Evolutionary conservation across 352 stramenopile genomes (phyloP).

Genomic region (Phytopythium delawarense): DNA sequence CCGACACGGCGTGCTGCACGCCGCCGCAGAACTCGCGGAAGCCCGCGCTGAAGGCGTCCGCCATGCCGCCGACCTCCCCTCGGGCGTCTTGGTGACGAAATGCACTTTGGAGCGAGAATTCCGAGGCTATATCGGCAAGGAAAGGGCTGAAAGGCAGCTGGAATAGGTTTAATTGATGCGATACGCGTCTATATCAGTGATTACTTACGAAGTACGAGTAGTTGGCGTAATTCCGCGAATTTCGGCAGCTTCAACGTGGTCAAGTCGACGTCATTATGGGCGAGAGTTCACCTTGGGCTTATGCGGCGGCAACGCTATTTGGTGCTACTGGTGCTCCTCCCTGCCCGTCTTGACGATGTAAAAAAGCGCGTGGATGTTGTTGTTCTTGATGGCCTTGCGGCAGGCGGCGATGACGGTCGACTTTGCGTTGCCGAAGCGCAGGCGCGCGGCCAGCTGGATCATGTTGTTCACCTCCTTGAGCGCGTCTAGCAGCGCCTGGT

Average conservation of each 20-base stretch:
- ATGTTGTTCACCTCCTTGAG: constrained; percentile 92
- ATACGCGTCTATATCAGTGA: background rate
- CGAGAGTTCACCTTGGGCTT: too few species aligned
- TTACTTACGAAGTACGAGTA: background rate
- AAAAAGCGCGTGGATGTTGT: constrained; percentile 84
- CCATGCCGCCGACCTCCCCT: constrained; percentile 15
- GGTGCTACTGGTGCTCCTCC: constrained; percentile 59
- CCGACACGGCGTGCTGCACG: constrained; percentile 82
- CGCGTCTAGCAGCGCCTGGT: constrained; percentile 85
- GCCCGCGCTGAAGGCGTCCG: constrained; percentile 47
- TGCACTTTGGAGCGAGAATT: background rate
- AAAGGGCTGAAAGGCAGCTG: background rate
- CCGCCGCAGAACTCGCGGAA: constrained; percentile 84
- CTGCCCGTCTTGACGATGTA: constrained; percentile 86
- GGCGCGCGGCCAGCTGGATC: constrained; percentile 86
- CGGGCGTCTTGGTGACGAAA: background rate
- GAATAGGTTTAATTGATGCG: background rate
- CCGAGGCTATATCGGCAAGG: background rate
- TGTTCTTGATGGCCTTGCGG: constrained; percentile 88
- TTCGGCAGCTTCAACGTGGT: background rate
- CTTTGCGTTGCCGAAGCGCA: constrained; percentile 86
- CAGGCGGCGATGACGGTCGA: constrained; percentile 77
- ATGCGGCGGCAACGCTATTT: too few species aligned
- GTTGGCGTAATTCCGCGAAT: background rate
- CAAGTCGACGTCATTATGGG: too few species aligned